Percentiles rank a stretch among this genome's conserved stretches.
phyloP scores from a whole-genome alignment of 2,329 filamentous ascomycete genomes.

The Emericellopsis atlantica region DNA sequence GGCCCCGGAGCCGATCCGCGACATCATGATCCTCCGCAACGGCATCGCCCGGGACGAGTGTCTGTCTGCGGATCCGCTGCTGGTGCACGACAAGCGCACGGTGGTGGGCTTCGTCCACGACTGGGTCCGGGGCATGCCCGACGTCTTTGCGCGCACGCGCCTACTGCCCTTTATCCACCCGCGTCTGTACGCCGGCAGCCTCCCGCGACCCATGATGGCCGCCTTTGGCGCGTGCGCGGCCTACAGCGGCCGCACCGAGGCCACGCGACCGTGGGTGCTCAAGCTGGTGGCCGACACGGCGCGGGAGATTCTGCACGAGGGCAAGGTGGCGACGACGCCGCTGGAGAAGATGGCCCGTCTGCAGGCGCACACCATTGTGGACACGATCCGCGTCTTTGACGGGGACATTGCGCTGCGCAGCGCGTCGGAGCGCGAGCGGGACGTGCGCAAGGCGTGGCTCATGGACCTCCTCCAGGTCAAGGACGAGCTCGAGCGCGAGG shows the following conservation, averaged over 20 bases:
- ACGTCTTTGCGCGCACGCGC: conserved; percentile 19
- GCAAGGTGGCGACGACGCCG: conserved; percentile 12
- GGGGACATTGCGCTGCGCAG: conserved; percentile 26
- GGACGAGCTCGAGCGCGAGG: conserved; percentile 19
- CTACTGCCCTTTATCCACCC: conserved; percentile 28
- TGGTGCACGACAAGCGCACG: conserved; percentile 21
- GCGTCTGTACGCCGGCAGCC: conserved; percentile 23
- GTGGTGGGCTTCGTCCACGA: conserved; percentile 21
- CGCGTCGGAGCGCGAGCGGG: conserved; percentile 25
- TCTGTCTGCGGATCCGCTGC: conserved; percentile 14
- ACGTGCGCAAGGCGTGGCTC: conserved; percentile 22
- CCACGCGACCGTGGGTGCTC: conserved; percentile 25
- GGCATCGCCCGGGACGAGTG: conserved; percentile 6
- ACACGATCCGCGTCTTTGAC: conserved; percentile 28
- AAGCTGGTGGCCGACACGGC: conserved; percentile 23
- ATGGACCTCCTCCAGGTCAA: conserved; percentile 17
- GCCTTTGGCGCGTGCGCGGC: conserved; percentile 25
- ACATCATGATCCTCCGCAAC: conserved; percentile 12
- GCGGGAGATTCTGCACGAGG: conserved; percentile 20
- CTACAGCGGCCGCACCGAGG: conserved; percentile 21
- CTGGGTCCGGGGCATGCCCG: conserved; percentile 17
- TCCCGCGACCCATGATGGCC: conserved; percentile 24
- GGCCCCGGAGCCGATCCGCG: conserved; percentile 12
- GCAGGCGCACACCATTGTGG: conserved; percentile 27
- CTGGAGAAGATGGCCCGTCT: conserved; percentile 27